Base-by-base conservation (phyloP, 768 basidiomycete genomes). In the Leucosporidium creatinivorum region DNA sequence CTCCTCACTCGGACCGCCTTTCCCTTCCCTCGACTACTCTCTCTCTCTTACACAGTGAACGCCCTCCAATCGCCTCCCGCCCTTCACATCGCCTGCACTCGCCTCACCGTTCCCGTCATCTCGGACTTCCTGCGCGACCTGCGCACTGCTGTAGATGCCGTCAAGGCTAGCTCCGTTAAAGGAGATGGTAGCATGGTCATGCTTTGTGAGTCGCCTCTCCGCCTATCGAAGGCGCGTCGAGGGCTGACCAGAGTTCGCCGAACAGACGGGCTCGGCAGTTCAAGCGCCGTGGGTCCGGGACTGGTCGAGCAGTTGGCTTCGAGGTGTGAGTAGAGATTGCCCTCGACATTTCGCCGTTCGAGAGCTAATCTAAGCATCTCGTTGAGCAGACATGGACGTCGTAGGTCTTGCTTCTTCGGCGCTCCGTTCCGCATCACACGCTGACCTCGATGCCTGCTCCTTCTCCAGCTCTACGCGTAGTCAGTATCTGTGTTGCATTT, bases 41-140 rank as follows among this genome's bases (percentile, higher is more conserved):
- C 39, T 12, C 2, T 44, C 39, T 67, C 15, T 44, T 8, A 3
- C 36, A 15, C 63, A 75, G 74, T 99, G 70, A 97, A 91, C 75
- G 93, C 86, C 19, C 77, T 99, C 65, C 83, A 81, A 52, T 81
- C 84, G 15, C 91, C 93, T 1, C 81, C 88, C 17, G 92, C 87
- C 13, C 82, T 97, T 52, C 96, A 99, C 78, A 89, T 98, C 72
- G 93, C 93, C 47, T 89, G 88, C 79, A 99, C 94, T 74, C 84
- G 86, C 26, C 79, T 94, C 68, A 96, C 92, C n/a, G 83, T 93
- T 13, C 79, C 83, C 1, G 85, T 88, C 51, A 89, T 91, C 69
- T 28, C 21, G 18, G 84, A 83, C 50, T 88, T 99, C 75, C 82
- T 98, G 61, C 83, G 84, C 19, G 94, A 98, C 75, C 81, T 99